Conservation (phyloP, 2,329 filamentous ascomycete species). For the Zymoseptoria ardabiliae region DNA sequence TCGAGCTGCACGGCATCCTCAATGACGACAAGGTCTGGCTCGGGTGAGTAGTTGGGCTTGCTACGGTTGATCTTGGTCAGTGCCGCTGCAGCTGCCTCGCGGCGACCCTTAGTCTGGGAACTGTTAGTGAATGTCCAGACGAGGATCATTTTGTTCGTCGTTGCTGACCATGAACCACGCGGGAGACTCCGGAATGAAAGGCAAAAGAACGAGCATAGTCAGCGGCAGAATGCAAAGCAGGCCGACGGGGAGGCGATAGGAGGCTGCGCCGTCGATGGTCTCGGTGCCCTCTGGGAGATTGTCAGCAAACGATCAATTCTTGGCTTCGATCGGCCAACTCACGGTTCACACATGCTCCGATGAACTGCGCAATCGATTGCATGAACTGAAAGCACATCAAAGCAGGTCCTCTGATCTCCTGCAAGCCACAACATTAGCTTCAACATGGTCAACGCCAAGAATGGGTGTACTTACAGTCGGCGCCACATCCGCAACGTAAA, state of each 20-base stretch:
- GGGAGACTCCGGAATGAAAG: conserved; percentile 15
- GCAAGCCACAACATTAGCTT: not conserved
- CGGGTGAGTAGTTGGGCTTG: conserved; percentile 7
- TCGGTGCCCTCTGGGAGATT: conserved; percentile 9
- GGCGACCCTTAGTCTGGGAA: not conserved
- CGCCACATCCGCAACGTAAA: conserved; percentile 17
- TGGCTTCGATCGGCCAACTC: not conserved
- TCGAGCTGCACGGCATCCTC: conserved; percentile 15
- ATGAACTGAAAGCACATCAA: conserved; percentile 20
- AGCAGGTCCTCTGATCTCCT: conserved; percentile 15
- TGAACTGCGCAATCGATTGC: conserved; percentile 17
- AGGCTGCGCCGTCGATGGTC: conserved; percentile 13
- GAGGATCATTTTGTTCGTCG: not conserved
- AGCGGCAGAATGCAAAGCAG: conserved; percentile 11
- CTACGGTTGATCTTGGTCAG: conserved; percentile 17
- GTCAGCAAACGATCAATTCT: not conserved
- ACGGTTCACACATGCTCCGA: conserved; percentile 18
- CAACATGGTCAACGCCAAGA: not conserved
- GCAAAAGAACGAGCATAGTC: conserved; percentile 17
- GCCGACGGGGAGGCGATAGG: conserved; percentile 15
- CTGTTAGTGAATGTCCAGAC: not conserved
- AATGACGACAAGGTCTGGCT: conserved; percentile 12
- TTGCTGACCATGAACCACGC: conserved; percentile 17
- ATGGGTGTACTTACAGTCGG: conserved; percentile 3
- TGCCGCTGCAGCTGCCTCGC: conserved; percentile 12